These are phyloP conservation scores for Leccinum subgranulosum DNA, from an alignment of 768 basidiomycete species.

Conservation along the genomic window DNA sequence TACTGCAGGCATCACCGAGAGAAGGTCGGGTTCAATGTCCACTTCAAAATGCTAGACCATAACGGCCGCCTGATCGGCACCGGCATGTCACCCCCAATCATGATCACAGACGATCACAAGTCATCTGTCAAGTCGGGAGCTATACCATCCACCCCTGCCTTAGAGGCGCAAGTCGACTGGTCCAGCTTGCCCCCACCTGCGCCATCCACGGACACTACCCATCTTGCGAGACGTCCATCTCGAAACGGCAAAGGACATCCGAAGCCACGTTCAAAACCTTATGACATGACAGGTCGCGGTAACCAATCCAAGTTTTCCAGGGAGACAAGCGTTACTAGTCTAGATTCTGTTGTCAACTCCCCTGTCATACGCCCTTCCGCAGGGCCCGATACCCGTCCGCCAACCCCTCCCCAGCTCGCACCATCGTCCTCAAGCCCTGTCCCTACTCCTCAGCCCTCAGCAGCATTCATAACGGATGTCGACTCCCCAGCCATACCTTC, in stretches of 20 bases:
- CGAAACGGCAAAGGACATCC: constrained; percentile 43
- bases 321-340: constrained; percentile 54
- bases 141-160: constrained; percentile 32
- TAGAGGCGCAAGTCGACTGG: constrained; percentile 50
- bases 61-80: constrained; percentile 76
- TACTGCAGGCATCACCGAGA: constrained; percentile 99
- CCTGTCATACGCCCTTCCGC: constrained; percentile 39
- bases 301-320: constrained; percentile 46
- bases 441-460: constrained; percentile 5
- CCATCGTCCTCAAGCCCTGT: constrained; percentile 16
- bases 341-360: constrained; percentile 46
- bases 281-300: constrained; percentile 42
- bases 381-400: constrained; percentile 28
- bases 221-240: constrained; percentile 45
- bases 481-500: constrained; percentile 4
- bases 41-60: constrained; percentile 81
- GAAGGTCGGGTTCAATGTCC: constrained; percentile 91
- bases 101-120: constrained; percentile 99
- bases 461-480: constrained; percentile 2
- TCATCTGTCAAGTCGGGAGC: constrained; percentile 44
- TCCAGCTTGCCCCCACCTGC: constrained; percentile 31
- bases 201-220: constrained; percentile 31
- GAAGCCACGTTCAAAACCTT: constrained; percentile 70
- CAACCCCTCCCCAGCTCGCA: constrained; percentile 27
- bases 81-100: constrained; percentile 84